Conservation (phyloP, 2,329 filamentous ascomycete species). For the Neonectria hederae region DNA sequence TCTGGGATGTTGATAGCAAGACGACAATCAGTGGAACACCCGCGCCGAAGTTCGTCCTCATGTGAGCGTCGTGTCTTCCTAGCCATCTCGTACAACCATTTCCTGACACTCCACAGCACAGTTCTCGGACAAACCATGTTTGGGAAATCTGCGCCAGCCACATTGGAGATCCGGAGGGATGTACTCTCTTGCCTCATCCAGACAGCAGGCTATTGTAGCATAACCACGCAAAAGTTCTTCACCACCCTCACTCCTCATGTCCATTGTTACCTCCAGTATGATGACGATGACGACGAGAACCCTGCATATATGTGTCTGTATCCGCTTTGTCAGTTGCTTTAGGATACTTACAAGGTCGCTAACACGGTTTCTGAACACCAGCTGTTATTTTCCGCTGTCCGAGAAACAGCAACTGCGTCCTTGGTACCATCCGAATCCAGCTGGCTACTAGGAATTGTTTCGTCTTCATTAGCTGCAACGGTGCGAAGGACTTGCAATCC, state of each 20-base stretch:
- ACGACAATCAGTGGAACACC: not conserved
- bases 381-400: slow-evolving; percentile 6
- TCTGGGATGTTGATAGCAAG: not conserved
- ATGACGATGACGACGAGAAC: not conserved
- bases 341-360: not conserved
- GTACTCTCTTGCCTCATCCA: not conserved
- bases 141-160: not conserved
- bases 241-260: slow-evolving; percentile 1
- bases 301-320: slow-evolving; percentile 13
- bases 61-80: not conserved
- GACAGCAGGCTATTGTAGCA: not conserved
- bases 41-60: not conserved
- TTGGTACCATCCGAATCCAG: not conserved
- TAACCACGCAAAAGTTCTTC: not conserved
- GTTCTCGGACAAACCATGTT: not conserved
- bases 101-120: not conserved
- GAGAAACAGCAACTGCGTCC: not conserved
- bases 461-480: not conserved
- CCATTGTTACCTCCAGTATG: slow-evolving; percentile 10
- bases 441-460: slow-evolving; percentile 1
- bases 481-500: not conserved
- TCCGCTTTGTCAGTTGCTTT: not conserved
- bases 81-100: not conserved
- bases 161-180: not conserved
- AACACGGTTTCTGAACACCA: not conserved